These are phyloP conservation scores for Exophiala viscosa DNA, from an alignment of 2,329 filamentous ascomycete species.

Conservation along the genomic window DNA sequence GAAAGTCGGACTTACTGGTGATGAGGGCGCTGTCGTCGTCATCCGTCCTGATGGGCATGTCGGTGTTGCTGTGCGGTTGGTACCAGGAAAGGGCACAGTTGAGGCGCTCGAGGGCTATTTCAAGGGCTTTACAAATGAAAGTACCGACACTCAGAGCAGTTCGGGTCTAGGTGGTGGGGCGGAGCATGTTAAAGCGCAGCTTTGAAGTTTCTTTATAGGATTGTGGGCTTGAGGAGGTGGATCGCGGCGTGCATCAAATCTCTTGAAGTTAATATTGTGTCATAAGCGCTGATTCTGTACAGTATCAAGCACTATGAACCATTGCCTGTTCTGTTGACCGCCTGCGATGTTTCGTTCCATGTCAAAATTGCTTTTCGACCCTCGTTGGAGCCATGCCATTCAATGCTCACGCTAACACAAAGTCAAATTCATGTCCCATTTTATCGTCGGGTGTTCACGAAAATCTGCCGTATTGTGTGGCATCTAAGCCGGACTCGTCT, in stretches of 20 bases:
- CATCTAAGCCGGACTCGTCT: constrained; percentile 16
- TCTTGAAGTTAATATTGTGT: too few relatives aligned
- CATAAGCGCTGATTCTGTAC: too few relatives aligned
- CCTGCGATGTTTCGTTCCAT: too few relatives aligned
- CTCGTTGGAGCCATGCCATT: too few relatives aligned
- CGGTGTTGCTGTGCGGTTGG: constrained; percentile 68
- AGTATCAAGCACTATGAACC: too few relatives aligned
- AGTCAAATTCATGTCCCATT: background rate
- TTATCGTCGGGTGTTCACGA: constrained; percentile 1
- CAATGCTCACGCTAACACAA: too few relatives aligned
- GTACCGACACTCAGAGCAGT: background rate
- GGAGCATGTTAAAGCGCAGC: constrained; percentile 11
- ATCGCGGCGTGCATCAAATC: too few relatives aligned
- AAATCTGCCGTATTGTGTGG: constrained; percentile 2
- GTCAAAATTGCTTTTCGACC: too few relatives aligned
- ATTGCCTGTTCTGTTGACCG: too few relatives aligned
- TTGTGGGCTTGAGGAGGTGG: too few relatives aligned
- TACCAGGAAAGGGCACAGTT: constrained; percentile 72
- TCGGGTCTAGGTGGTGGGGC: constrained; percentile 13
- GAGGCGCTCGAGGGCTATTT: constrained; percentile 84
- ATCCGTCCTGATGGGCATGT: constrained; percentile 86
- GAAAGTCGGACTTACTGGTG: constrained; percentile 67
- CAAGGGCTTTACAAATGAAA: constrained; percentile 8
- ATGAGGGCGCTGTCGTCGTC: constrained; percentile 69
- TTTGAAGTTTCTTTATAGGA: constrained; percentile 1